A percentile compares a stretch with the other conserved stretches of the same genome.
phyloP scores from a whole-genome alignment of 441 rosid genomes.

The Sinapis alba region DNA sequence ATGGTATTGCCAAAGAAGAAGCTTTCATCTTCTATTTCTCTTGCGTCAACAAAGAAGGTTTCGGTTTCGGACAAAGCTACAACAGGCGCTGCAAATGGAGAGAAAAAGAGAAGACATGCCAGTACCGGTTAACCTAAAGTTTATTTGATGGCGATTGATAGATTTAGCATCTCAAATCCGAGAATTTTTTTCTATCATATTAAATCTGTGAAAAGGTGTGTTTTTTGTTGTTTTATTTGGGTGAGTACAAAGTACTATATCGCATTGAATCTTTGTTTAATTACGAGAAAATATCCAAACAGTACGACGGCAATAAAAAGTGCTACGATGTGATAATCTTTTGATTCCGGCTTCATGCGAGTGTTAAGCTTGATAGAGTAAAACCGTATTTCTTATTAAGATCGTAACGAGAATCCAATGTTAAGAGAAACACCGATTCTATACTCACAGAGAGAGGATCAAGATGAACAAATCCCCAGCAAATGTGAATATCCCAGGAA shows the following conservation, averaged over 20 bases:
- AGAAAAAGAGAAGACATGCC: constrained; percentile 35
- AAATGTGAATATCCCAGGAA: no score
- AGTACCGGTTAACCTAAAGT: constrained; percentile 15
- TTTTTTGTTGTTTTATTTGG: background rate
- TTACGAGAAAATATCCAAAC: no score
- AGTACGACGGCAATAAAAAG: no score
- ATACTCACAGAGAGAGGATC: no score
- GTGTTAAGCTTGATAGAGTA: no score
- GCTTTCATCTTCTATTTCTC: constrained; percentile 32
- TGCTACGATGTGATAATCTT: no score
- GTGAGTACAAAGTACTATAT: background rate
- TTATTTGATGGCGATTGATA: constrained; percentile 23
- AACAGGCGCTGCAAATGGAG: constrained; percentile 24
- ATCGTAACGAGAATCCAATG: no score
- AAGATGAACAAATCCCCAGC: no score
- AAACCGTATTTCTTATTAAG: no score
- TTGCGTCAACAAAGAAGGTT: constrained; percentile 16
- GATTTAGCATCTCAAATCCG: constrained; percentile 16
- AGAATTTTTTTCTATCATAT: constrained; percentile 4
- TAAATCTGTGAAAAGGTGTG: background rate
- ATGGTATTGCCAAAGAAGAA: constrained; percentile 38
- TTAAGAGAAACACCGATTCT: no score
- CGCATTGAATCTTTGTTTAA: no score
- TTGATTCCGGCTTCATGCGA: no score
- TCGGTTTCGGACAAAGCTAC: constrained; percentile 20